These are phyloP conservation scores for Penicillium samsonianum DNA, from an alignment of 495 filamentous ascomycete genomes.

Conservation along the genomic window DNA sequence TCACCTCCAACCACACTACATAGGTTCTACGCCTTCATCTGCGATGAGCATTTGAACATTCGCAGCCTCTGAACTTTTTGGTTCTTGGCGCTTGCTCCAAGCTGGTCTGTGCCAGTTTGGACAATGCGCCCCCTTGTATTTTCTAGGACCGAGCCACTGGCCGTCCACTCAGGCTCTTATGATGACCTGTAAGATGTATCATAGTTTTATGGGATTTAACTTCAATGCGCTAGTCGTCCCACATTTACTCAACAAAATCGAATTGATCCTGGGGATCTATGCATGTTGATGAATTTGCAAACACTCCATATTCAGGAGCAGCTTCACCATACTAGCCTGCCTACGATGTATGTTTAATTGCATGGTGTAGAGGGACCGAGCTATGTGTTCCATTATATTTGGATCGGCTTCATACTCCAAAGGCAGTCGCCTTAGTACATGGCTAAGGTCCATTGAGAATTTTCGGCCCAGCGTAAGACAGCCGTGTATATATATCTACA, in stretches of 20 bases:
- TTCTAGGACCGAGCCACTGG: conserved; percentile 5
- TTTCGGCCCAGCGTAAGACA: background rate
- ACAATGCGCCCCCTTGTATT: conserved; percentile 12
- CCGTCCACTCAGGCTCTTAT: conserved; percentile 6
- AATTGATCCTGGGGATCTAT: background rate
- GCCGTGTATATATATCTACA: background rate
- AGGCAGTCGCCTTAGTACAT: too few species aligned
- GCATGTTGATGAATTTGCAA: background rate
- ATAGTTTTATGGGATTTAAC: conserved; percentile 6
- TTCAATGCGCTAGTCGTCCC: background rate
- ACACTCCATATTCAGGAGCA: background rate
- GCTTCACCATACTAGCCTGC: too few species aligned
- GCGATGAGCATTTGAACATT: background rate
- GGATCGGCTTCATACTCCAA: too few species aligned
- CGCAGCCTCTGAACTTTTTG: background rate
- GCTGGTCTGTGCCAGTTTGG: conserved; percentile 1
- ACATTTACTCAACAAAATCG: background rate
- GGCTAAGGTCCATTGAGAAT: too few species aligned
- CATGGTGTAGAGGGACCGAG: too few species aligned
- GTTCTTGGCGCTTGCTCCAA: background rate
- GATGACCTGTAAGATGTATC: conserved; percentile 18
- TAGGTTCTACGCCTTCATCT: background rate
- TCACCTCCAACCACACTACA: background rate
- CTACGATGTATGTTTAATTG: too few species aligned
- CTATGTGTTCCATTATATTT: too few species aligned